Base-by-base conservation (phyloP, 2,329 filamentous ascomycete genomes). In the Microascus cirrosus region DNA sequence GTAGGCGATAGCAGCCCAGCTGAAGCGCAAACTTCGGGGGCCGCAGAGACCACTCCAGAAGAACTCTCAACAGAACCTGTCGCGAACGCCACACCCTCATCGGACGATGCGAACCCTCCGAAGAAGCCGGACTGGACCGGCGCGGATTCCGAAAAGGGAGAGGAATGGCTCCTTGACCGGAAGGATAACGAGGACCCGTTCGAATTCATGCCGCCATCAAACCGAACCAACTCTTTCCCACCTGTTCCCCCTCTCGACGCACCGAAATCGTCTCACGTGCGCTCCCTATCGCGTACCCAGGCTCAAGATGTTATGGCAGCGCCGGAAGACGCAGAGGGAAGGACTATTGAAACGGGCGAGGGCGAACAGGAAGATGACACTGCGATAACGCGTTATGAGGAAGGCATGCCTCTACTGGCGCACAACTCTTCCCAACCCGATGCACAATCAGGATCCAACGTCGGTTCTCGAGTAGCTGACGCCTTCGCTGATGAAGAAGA, bases 371-470 rank as follows among this genome's bases (percentile, higher is more conserved):
- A 73, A 1, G 22, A 50, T 22, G 45, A 50, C n/a, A 50, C 5
- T 20, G 45, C 45, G 45, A 80, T 86, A 28, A 79, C 80, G 25
- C 80, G 86, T 52, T 90, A 79, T 61, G 85, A 88, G 59, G 87
- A 90, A 70, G 86, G 86, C 0, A 60, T 90, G 4, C 86, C 86
- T 1, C 69, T 90, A 60, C 82, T 83, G 73, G 76, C 45, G 11
- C 45, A 50, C n/a, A 20, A 50, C 22, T 68, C 73, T 54, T 58
- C 66, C 2, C 63, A 71, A 48, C 60, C 60, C 42, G 54, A 55
- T n/a, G 56, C 50, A 11, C 39, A 59, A 60, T 35, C 65, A 62
- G 58, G 58, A 53, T 24, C 61, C 60, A 53, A 64, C 64, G 24
- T 51, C 20, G 13, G 55, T 28, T 52, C 60, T 13, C 51, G 42